A percentile compares a stretch with the other conserved stretches of the same genome.
Evolutionary conservation across 768 basidiomycete species (phyloP).

Genomic region (Suillus fuscotomentosus): DNA sequence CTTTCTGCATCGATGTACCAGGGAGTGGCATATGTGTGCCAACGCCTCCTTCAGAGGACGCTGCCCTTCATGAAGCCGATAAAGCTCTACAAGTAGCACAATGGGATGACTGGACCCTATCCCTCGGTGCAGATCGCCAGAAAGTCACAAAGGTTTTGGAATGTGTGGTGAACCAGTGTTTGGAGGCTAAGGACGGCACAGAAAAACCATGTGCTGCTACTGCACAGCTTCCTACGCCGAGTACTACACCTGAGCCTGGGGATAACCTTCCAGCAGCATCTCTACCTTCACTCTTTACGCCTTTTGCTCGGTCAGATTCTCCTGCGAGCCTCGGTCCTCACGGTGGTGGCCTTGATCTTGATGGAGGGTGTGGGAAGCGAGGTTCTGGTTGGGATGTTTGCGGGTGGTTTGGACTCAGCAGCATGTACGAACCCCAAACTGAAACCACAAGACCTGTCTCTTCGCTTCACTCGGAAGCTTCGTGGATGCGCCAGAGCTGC

Average conservation of each 20-base stretch:
- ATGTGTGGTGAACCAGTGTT: not conserved
- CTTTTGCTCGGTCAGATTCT: slow-evolving; percentile 9
- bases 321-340: slow-evolving; percentile 26
- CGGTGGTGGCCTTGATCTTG: slow-evolving; percentile 29
- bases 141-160: slow-evolving; percentile 6
- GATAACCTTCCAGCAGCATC: not conserved
- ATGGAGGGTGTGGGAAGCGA: slow-evolving; percentile 28
- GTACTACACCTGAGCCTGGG: slow-evolving; percentile 23
- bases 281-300: not conserved
- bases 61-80: slow-evolving; percentile 6
- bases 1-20: slow-evolving; percentile 26
- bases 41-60: slow-evolving; percentile 4
- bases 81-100: slow-evolving; percentile 9
- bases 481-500: slow-evolving; percentile 12
- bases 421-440: not conserved
- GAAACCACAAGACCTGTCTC: not conserved
- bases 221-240: slow-evolving; percentile 26
- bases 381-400: slow-evolving; percentile 32
- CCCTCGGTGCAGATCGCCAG: slow-evolving; percentile 28
- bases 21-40: slow-evolving; percentile 13
- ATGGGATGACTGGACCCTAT: slow-evolving; percentile 29
- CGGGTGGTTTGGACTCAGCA: slow-evolving; percentile 29
- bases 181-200: slow-evolving; percentile 1
- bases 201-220: slow-evolving; percentile 5
- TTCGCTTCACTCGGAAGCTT: not conserved